Base-by-base conservation (phyloP, 2,329 filamentous ascomycete genomes). In the Talaromyces sp. region DNA sequence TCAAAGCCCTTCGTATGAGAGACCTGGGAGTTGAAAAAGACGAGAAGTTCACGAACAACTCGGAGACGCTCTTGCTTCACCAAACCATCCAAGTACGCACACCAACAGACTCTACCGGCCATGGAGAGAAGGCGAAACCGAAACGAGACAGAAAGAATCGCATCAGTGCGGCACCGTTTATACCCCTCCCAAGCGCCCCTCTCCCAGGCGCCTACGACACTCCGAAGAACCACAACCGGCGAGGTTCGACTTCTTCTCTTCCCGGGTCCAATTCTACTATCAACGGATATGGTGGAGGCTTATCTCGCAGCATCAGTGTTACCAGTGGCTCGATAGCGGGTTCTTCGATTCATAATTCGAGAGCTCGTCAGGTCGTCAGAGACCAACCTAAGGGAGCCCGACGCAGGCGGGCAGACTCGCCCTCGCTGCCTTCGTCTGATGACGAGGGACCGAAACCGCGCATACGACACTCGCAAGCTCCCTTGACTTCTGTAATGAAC, bases 391-490 rank as follows among this genome's bases (percentile, higher is more conserved):
- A 54, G 11, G 66, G 68, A 27, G 62, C 57, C 14, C 57, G 62
- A 10, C 61, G 65, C 12, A 31, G 31, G 26, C 59, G 54, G n/a
- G 63, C 69, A 2, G 69, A 72, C 27, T 74, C 70, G 6, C 72
- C 67, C 26, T 65, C 73, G 9, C 62, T 77, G 9, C 71, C 74
- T n/a, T 76, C 74, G 32, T 77, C 74, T 0, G 75, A 77, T 38
- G 74, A 77, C 11, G 75, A 77, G 24, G 21, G 41, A 31, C 55
- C 48, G 14, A 46, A 35, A 21, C 38, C 19, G 9, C 52, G 12
- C 12, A 32, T 52, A 26, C 52, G 51, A 17, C 10, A 51, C 26
- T 51, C 48, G 14, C 24, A 51, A 11, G 26, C 48, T 17, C 48
- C 24, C 26, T 10, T 51, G 24, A 24, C 27, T 14, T 26, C 48